Evolutionary conservation across 78 protist genomes (phyloP), one percentile per base, ranked within the genome.

Genomic region (Dictyostelium brefeldianum): DNA sequence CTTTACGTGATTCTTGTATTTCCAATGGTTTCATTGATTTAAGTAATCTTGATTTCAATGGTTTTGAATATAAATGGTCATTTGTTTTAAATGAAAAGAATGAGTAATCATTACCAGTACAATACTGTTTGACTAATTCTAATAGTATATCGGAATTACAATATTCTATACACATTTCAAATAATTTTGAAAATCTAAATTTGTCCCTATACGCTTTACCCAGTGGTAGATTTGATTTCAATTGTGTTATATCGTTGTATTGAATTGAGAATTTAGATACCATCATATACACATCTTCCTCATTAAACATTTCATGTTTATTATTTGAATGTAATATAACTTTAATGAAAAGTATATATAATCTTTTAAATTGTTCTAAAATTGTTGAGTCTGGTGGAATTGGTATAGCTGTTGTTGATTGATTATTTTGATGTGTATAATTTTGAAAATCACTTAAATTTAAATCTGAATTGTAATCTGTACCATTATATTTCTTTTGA

Each of bases 141-240:
- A 67, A 67, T 17, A 67, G 25, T 5, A 67, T 67, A 67, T 67
- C 75, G 0, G 48, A 31, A 67, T 67, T 67, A 14, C 27, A 67
- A 67, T 67, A 67, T 31, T 67, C 75, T 0, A 67, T 67, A 31
- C 50, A 67, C 75, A 67, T 67, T 67, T 67, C 75, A 29, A 67
- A 67, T 17, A 67, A 17, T 29, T 22, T 27, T 12, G 75, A 31
- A 36, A 67, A 67, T 31, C 75, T 67, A 31, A 27, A 67, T 17
- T 31, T 67, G 2, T 67, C 75, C 5, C 47, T 41, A 67, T 31
- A 67, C 1, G 75, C 75, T 67, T 67, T 67, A 5, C 75, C 75
- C 43, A 67, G 6, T 12, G 75, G 75, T 14, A 67, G 36, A 67
- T 67, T 67, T 4, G 75, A 67, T 67, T 67, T 67, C 18, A 67